phyloP scores from a whole-genome alignment of 129 eudicot species.

The Kitagawia praeruptora region DNA sequence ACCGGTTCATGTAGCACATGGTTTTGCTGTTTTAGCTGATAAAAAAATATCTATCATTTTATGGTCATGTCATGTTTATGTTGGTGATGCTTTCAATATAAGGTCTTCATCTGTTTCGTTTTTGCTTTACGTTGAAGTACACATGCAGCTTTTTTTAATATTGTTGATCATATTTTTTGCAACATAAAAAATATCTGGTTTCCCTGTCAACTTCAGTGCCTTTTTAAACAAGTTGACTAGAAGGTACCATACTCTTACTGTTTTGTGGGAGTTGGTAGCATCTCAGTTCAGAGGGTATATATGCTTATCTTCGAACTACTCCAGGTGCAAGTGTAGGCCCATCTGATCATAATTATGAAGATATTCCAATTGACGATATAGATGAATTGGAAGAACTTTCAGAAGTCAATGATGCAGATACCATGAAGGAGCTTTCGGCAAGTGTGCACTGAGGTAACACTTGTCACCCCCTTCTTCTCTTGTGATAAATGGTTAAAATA shows the following conservation, averaged over 20 bases:
- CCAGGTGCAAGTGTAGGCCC: constrained; percentile 25
- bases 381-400: constrained; percentile 52
- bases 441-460: constrained; percentile 16
- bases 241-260: background rate
- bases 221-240: background rate
- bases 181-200: background rate
- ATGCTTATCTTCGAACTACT: background rate
- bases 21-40: background rate
- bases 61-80: background rate
- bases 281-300: background rate
- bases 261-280: background rate
- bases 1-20: background rate
- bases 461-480: background rate
- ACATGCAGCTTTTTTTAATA: background rate
- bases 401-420: constrained; percentile 30
- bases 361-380: constrained; percentile 57
- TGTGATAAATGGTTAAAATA: background rate
- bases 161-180: background rate
- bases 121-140: background rate
- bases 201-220: background rate
- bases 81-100: background rate
- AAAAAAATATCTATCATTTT: background rate
- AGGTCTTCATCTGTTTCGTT: background rate
- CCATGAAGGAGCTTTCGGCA: background rate
- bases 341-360: constrained; percentile 38